Base-by-base conservation (phyloP, 192 early-diverging fungal species). In the Thamnidium elegans region DNA sequence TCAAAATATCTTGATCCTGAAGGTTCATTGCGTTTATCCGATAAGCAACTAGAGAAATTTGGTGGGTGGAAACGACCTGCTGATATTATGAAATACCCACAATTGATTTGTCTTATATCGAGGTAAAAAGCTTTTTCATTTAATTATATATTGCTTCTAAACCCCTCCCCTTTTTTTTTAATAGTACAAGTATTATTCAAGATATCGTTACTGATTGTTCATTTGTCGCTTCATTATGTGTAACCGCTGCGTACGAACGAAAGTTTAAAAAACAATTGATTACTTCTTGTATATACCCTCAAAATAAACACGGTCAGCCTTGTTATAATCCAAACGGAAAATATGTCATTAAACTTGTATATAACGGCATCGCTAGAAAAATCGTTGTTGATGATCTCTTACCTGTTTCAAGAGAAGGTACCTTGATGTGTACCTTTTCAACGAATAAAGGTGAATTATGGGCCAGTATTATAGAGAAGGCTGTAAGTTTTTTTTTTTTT, bases 191-290 rank as follows among this genome's bases (percentile, higher is more conserved):
- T 58, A 89, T 90, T 43, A 77, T 88, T 50, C 84, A 95, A 80
- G 93, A 97, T 69, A 86, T 92, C 14, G 95, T 97, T 1, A 94
- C 91, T 3, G 95, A 97, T 77, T 97, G 95, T 72, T 95, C 93
- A 10, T 95, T 97, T 76, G 95, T 97, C 5, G 92, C 95, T 4
- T 94, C 92, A 30, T 69, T 97, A 31, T 92, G 92, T 66, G 92
- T 94, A 13, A 80, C 89, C 34, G 87, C 91, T 2, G 87, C 86
- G 32, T 92, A 93, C 65, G 92, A 96, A 67, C 69, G 74, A 9
- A 78, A 80, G 51, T 90, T 87, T 63, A 68, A 81, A 19, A 90
- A 90, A 56, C 87, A 87, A 86, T 79, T 97, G 20, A 88, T 97
- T 46, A 92, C 92, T 30, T 80, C 80, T 9, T 89, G 91, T 75